These are phyloP conservation scores for Globisporangium parvum DNA, from an alignment of 352 stramenopile species.

Conservation along the genomic window DNA sequence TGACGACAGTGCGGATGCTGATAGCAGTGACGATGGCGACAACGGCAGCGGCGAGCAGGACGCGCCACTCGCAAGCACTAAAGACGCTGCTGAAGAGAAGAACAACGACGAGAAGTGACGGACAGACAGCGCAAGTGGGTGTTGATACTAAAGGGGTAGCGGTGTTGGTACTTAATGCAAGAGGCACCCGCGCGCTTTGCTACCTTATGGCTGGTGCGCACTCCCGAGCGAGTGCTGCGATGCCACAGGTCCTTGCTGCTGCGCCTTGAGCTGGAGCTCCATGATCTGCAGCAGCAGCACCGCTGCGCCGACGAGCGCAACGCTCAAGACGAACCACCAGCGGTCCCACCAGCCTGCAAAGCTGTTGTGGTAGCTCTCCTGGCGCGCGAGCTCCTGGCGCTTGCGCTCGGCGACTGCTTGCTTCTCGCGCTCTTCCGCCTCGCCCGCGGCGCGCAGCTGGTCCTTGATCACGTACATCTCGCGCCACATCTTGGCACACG, in stretches of 20 bases:
- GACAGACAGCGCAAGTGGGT: neutral
- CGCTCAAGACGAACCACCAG: constrained; percentile 16
- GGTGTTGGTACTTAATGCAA: neutral
- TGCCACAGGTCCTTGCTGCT: neutral
- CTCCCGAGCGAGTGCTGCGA: no score
- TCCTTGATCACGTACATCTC: constrained; percentile 39
- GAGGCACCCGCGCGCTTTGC: no score
- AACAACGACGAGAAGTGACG: constrained; percentile 13
- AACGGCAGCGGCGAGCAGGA: neutral
- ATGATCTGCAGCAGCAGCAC: constrained; percentile 12
- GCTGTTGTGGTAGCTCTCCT: constrained; percentile 8
- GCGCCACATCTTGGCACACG: constrained; percentile 19
- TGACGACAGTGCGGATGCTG: constrained; percentile 17
- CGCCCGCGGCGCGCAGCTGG: constrained; percentile 20
- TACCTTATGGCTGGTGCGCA: neutral
- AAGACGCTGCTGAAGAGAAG: constrained; percentile 17
- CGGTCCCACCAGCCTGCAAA: constrained; percentile 12
- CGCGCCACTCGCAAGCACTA: neutral
- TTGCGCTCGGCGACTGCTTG: constrained; percentile 3
- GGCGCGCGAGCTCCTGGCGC: neutral
- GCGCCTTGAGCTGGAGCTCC: constrained; percentile 7
- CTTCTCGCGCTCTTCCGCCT: constrained; percentile 1
- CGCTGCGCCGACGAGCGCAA: constrained; percentile 8
- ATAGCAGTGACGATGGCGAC: constrained; percentile 3
- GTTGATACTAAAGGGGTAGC: no score